A percentile compares a stretch with the other conserved stretches of the same genome.
phyloP scores from a whole-genome alignment of 805 yeast genomes.

The Spathaspora sp. region DNA sequence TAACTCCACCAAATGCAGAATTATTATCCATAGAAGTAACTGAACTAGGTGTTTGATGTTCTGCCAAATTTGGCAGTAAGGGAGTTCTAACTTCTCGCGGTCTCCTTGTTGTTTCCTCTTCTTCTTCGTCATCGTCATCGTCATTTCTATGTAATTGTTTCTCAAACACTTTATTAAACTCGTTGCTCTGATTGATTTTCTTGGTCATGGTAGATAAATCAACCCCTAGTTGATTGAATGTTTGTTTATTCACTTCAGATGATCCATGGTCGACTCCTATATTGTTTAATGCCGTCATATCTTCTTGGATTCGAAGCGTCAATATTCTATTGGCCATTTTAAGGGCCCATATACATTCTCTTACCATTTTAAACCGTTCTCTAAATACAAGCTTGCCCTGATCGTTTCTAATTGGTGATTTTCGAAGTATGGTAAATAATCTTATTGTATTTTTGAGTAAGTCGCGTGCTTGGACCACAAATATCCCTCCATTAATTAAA shows the following conservation, averaged over 20 bases:
- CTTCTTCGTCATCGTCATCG: constrained; percentile 1
- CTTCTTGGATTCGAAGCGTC: constrained; percentile 41
- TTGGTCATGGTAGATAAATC: background rate
- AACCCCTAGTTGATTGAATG: constrained; percentile 46
- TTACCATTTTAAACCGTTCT: constrained; percentile 47
- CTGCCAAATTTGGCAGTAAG: background rate
- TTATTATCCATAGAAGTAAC: constrained; percentile 3
- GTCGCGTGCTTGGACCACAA: constrained; percentile 18
- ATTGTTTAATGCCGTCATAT: constrained; percentile 29
- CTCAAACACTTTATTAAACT: constrained; percentile 16
- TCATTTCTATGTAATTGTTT: constrained; percentile 15
- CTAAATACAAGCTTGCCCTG: constrained; percentile 26
- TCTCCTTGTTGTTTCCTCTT: background rate
- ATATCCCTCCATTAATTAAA: constrained; percentile 41
- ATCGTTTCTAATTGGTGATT: constrained; percentile 27
- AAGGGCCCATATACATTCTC: constrained; percentile 61
- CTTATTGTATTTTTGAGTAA: constrained; percentile 21
- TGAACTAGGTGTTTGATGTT: constrained; percentile 7
- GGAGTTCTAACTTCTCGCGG: background rate
- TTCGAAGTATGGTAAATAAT: constrained; percentile 19
- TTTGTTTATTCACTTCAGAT: constrained; percentile 44
- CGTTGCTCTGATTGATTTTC: constrained; percentile 9
- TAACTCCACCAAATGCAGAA: constrained; percentile 1
- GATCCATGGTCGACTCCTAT: constrained; percentile 55
- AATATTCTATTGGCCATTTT: constrained; percentile 52